Evolutionary conservation across 495 filamentous ascomycete species (phyloP).

Genomic region (Collariella sp.): DNA sequence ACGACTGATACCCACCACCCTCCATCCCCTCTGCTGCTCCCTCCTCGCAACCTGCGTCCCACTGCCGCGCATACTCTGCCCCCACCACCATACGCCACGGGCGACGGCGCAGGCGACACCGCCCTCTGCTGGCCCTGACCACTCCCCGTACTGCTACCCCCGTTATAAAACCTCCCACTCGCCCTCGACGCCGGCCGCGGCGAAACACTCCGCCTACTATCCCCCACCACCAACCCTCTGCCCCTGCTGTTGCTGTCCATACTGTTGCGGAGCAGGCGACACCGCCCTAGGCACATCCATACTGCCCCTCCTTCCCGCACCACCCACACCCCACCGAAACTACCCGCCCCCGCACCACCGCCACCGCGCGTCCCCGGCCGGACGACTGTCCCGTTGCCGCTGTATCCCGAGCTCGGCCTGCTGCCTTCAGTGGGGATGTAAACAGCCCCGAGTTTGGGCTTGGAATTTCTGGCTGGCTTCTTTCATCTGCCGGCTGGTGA

Average conservation of each 20-base stretch:
- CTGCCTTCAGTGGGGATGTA: conserved; percentile 34
- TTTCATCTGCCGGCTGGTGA: conserved; percentile 88
- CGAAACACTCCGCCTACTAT: conserved; percentile 36
- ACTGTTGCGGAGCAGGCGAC: conserved; percentile 40
- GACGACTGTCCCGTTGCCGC: conserved; percentile 3
- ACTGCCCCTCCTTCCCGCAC: conserved; percentile 19
- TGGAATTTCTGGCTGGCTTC: conserved; percentile 81
- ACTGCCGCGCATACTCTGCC: too few species aligned
- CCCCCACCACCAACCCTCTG: too few species aligned
- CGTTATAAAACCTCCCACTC: background rate
- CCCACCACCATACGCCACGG: background rate
- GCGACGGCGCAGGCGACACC: background rate
- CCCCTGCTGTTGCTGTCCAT: too few species aligned
- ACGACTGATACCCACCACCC: background rate
- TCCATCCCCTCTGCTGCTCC: background rate
- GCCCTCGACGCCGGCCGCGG: conserved; percentile 41
- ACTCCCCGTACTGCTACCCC: conserved; percentile 1
- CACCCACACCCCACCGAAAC: too few species aligned
- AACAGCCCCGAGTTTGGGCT: conserved; percentile 79
- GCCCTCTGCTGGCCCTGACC: background rate
- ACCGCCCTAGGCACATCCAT: conserved; percentile 42
- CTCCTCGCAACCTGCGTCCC: background rate
- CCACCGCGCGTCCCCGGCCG: conserved; percentile 9
- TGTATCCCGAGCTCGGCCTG: conserved; percentile 27
- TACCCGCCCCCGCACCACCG: background rate